These are phyloP conservation scores for Zanthoxylum bungeanum DNA, from an alignment of 345 rosid genomes.

Conservation along the genomic window DNA sequence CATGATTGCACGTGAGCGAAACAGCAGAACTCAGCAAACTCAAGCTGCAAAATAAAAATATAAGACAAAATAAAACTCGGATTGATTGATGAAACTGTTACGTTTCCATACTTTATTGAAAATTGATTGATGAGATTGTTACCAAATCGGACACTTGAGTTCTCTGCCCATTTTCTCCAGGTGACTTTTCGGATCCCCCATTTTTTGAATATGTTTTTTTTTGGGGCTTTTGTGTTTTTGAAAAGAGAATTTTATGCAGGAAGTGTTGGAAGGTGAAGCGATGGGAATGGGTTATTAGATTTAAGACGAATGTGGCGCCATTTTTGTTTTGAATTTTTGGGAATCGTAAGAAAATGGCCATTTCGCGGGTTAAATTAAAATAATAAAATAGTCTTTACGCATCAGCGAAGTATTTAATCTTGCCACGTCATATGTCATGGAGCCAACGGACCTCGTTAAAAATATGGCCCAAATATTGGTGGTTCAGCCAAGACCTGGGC, in stretches of 20 bases:
- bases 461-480: neutral
- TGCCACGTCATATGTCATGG: neutral
- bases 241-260: neutral
- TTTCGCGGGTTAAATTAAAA: neutral
- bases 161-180: constrained; percentile 94
- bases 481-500: neutral
- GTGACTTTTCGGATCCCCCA: constrained; percentile 58
- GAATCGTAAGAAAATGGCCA: neutral
- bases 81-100: neutral
- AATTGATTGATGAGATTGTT: constrained; percentile 2
- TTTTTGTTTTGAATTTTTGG: neutral
- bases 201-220: constrained; percentile 4
- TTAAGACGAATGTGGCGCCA: neutral
- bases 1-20: constrained; percentile 79
- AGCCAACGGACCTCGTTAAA: neutral
- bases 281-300: neutral
- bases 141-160: constrained; percentile 96
- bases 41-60: constrained; percentile 47
- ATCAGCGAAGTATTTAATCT: neutral
- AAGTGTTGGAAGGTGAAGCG: neutral
- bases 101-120: neutral
- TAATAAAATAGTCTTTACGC: neutral
- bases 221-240: neutral
- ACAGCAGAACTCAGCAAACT: constrained; percentile 65
- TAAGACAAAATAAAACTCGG: no score